A percentile compares a stretch with the other conserved stretches of the same genome.
Conservation (phyloP, 2,329 filamentous ascomycete species). For the Neobulgaria alba region DNA sequence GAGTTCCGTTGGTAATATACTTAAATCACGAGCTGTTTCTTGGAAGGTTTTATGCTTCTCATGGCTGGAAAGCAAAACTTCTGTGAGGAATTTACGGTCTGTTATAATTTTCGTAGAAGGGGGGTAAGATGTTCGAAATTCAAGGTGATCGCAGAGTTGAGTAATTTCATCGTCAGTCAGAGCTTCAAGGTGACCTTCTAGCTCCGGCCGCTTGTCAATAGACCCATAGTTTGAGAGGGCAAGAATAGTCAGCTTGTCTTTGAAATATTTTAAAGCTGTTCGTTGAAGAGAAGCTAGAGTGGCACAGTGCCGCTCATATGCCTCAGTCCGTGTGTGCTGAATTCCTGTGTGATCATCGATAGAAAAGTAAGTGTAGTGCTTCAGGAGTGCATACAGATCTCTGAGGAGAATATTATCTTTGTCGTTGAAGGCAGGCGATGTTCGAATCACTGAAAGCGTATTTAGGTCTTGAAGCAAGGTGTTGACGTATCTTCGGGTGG, state of each 20-base stretch:
- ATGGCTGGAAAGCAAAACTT: constrained; percentile 66
- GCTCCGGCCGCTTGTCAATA: constrained; percentile 70
- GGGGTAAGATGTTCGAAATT: constrained; percentile 78
- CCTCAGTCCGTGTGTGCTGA: constrained; percentile 62
- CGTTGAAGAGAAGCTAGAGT: constrained; percentile 72
- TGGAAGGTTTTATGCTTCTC: constrained; percentile 77
- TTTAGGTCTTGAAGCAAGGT: constrained; percentile 80
- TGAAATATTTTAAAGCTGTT: constrained; percentile 71
- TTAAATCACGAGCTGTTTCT: constrained; percentile 62
- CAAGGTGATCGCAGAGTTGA: constrained; percentile 59
- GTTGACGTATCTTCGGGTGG: constrained; percentile 90
- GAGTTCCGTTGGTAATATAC: constrained; percentile 75
- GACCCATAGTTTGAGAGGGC: constrained; percentile 88
- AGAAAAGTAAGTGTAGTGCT: constrained; percentile 80
- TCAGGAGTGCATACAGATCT: constrained; percentile 71
- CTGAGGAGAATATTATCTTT: constrained; percentile 69
- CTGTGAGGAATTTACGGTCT: constrained; percentile 57
- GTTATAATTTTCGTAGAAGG: constrained; percentile 54
- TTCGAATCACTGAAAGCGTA: constrained; percentile 63
- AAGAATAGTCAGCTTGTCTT: constrained; percentile 82
- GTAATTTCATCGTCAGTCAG: constrained; percentile 68
- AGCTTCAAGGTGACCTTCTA: constrained; percentile 64
- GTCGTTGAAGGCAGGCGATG: constrained; percentile 71
- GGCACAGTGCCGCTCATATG: constrained; percentile 72
- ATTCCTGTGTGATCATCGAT: constrained; percentile 85